These are phyloP conservation scores for Gracilaria domingensis DNA, from an alignment of 23 red algal genomes.

Conservation along the genomic window DNA sequence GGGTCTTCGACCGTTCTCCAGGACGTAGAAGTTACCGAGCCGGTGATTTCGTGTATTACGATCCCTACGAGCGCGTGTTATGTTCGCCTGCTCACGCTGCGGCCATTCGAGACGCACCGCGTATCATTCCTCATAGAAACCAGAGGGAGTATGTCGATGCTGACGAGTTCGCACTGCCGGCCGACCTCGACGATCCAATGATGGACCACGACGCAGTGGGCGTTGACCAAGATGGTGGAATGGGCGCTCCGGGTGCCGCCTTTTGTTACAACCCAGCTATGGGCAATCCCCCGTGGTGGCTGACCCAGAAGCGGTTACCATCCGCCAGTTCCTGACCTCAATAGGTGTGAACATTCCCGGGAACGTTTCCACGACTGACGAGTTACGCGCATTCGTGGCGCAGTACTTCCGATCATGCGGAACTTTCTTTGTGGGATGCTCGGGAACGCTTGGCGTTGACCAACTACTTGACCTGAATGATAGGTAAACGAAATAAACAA, in stretches of 20 bases:
- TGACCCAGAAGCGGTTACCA: background rate
- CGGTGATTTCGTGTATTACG: constrained; percentile 9
- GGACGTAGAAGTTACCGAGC: background rate
- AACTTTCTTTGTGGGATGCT: too few species aligned
- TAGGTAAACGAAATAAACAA: too few species aligned
- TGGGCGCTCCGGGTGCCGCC: background rate
- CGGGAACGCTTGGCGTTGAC: too few species aligned
- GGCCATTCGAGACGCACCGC: background rate
- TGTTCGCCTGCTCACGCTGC: background rate
- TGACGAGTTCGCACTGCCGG: background rate
- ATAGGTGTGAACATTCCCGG: too few species aligned
- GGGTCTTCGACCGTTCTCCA: background rate
- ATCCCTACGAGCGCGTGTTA: background rate
- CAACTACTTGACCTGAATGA: too few species aligned
- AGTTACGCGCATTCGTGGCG: background rate
- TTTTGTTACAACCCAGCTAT: background rate
- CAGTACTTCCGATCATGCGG: too few species aligned
- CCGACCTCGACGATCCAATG: background rate
- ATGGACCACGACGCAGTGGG: background rate
- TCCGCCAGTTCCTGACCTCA: background rate
- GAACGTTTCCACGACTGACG: background rate
- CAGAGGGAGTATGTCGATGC: background rate
- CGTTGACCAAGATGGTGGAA: background rate
- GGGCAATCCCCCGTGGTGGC: background rate
- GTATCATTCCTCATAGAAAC: background rate